Evolutionary conservation across 169 alveolate species (phyloP).

Genomic region (Cryptosporidium sp.): DNA sequence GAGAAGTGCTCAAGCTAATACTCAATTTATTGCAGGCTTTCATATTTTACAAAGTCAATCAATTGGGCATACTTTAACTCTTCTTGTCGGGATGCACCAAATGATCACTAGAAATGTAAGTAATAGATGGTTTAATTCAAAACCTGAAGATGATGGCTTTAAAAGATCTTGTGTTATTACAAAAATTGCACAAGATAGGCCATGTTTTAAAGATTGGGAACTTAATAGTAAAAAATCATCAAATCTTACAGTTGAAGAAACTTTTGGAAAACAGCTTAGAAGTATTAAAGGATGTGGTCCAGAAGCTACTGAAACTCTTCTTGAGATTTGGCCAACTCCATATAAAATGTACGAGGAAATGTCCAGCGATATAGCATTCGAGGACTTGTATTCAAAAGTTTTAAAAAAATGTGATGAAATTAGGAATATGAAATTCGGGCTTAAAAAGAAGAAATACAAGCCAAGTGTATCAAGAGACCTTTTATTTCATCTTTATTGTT

Average conservation of each 20-base stretch:
- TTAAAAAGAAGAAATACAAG: constrained; percentile 6
- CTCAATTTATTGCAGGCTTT: constrained; percentile 79
- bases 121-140: constrained; percentile 33
- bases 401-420: constrained; percentile 11
- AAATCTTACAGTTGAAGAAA: constrained; percentile 82
- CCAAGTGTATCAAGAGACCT: constrained; percentile 46
- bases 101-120: constrained; percentile 64
- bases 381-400: constrained; percentile 2
- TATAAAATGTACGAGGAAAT: constrained; percentile 73
- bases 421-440: background rate
- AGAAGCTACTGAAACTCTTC: constrained; percentile 83
- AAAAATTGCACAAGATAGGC: constrained; percentile 67
- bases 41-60: constrained; percentile 80
- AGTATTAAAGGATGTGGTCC: constrained; percentile 84
- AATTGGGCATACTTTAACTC: constrained; percentile 78
- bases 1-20: constrained; percentile 76
- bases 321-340: constrained; percentile 88
- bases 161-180: constrained; percentile 18
- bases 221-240: constrained; percentile 81
- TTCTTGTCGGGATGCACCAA: constrained; percentile 77
- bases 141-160: constrained; percentile 10
- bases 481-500: constrained; percentile 1
- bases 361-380: constrained; percentile 9
- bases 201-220: constrained; percentile 83
- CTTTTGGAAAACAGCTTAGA: constrained; percentile 86